Base-by-base conservation (phyloP, 2,329 filamentous ascomycete genomes). In the Nemania abortiva region DNA sequence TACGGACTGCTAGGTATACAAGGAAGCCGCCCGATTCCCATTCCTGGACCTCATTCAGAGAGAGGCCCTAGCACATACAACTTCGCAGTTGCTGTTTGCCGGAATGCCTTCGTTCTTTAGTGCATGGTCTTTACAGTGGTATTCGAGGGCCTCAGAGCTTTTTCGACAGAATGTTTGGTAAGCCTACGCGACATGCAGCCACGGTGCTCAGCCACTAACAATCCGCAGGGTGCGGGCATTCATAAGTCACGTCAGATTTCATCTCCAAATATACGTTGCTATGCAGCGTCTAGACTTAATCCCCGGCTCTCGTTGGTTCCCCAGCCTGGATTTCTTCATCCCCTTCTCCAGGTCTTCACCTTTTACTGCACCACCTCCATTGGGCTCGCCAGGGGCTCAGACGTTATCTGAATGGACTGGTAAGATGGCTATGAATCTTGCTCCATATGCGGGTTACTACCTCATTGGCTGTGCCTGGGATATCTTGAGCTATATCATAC, bases 281-380 rank as follows among this genome's bases (percentile, higher is more conserved):
- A 77, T 89, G 53, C 87, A 89, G 70, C 81, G 85, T 56, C 77
- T 87, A 7, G 84, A 84, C 6, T 77, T 89, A 15, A 78, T 85
- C 52, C 78, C 85, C 0, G 75, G 79, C 13, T 79, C 72, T 13
- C 78, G 78, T 7, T 79, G 77, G 77, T 76, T 89, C 2, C 87
- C 88, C 0, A 77, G 74, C 7, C 79, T 79, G 45, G 80, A 76
- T 5, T 90, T 85, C 75, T 89, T 89, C 71, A 74, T 89, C 20
- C 87, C 88, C 0, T 89, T 88, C 56, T 84, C 85, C 13, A 73
- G 79, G 7, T 77, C 82, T 13, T 89, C 87, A 0, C 86, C 86
- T 0, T 84, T 88, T 31, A 76, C 80, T 1, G 77, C 84, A 0
- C 86, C 86, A 1, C 82, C 84, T 1, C 77, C 81, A 0, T 81